phyloP scores from a whole-genome alignment of 371 early-diverging fungal genomes.

The Haplosporangium sp. region DNA sequence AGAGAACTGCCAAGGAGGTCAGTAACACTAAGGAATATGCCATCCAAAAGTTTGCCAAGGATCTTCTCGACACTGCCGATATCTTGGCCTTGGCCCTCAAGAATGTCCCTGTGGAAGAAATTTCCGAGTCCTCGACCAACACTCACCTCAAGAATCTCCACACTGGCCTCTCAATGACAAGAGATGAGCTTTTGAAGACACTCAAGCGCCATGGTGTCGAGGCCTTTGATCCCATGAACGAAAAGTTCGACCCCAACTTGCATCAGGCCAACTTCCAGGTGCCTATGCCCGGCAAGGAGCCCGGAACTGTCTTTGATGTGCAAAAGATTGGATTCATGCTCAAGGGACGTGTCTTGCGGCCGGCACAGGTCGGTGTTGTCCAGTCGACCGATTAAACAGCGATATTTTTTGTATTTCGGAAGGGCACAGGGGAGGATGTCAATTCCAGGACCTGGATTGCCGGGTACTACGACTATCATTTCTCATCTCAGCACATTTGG shows the following conservation, averaged over 20 bases:
- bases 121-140: slow-evolving; percentile 62
- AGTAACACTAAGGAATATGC: slow-evolving; percentile 85
- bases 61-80: slow-evolving; percentile 94
- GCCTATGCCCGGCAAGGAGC: slow-evolving; percentile 87
- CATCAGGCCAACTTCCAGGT: slow-evolving; percentile 97
- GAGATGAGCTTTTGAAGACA: slow-evolving; percentile 84
- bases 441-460: not conserved
- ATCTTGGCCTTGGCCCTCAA: slow-evolving; percentile 89
- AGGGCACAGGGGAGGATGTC: not conserved
- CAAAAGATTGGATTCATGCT: slow-evolving; percentile 93
- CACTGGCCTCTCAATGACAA: slow-evolving; percentile 92
- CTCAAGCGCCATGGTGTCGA: slow-evolving; percentile 94
- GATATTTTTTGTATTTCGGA: not conserved
- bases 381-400: slow-evolving; percentile 42
- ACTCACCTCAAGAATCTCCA: slow-evolving; percentile 79
- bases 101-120: slow-evolving; percentile 75
- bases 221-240: slow-evolving; percentile 80
- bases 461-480: not conserved
- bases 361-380: slow-evolving; percentile 98
- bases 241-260: slow-evolving; percentile 92
- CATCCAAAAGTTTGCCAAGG: slow-evolving; percentile 97
- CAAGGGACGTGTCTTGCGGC: slow-evolving; percentile 92
- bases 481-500: too few species aligned
- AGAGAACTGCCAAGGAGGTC: slow-evolving; percentile 89
- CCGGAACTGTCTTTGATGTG: slow-evolving; percentile 88